Evolutionary conservation across 2,329 filamentous ascomycete species (phyloP).

Genomic region (Trichophyton schoenleinii): DNA sequence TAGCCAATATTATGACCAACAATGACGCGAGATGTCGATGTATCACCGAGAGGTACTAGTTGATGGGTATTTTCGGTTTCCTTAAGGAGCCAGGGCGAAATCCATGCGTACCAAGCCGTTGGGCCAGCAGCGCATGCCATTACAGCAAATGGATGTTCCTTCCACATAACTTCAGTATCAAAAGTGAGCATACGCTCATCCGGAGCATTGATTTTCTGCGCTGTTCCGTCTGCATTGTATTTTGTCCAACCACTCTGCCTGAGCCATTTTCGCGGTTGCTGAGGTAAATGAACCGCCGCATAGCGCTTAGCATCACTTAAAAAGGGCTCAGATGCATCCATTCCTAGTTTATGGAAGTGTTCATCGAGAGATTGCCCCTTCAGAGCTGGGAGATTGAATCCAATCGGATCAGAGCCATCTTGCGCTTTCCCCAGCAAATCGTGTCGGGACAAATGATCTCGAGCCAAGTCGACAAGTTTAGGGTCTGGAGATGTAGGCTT

Average conservation of each 20-base stretch:
- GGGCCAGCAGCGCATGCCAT: constrained; percentile 92
- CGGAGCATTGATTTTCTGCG: constrained; percentile 62
- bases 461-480: constrained; percentile 66
- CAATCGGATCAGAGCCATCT: constrained; percentile 60
- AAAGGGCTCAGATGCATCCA: constrained; percentile 78
- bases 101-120: constrained; percentile 91
- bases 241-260: constrained; percentile 84
- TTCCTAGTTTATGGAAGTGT: constrained; percentile 80
- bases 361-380: constrained; percentile 77
- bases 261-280: constrained; percentile 60
- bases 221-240: constrained; percentile 61
- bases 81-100: constrained; percentile 86
- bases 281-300: constrained; percentile 46
- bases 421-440: constrained; percentile 83
- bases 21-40: constrained; percentile 58
- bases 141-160: constrained; percentile 78
- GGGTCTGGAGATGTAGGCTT: constrained; percentile 43
- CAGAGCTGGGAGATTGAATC: constrained; percentile 70
- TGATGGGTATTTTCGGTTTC: constrained; percentile 68
- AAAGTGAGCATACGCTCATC: constrained; percentile 76
- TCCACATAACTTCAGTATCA: constrained; percentile 95
- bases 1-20: constrained; percentile 95
- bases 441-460: constrained; percentile 71
- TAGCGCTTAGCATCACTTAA: constrained; percentile 63
- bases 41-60: constrained; percentile 75